phyloP scores from a whole-genome alignment of 2,329 filamentous ascomycete genomes.

The Talaromyces verruculosus region DNA sequence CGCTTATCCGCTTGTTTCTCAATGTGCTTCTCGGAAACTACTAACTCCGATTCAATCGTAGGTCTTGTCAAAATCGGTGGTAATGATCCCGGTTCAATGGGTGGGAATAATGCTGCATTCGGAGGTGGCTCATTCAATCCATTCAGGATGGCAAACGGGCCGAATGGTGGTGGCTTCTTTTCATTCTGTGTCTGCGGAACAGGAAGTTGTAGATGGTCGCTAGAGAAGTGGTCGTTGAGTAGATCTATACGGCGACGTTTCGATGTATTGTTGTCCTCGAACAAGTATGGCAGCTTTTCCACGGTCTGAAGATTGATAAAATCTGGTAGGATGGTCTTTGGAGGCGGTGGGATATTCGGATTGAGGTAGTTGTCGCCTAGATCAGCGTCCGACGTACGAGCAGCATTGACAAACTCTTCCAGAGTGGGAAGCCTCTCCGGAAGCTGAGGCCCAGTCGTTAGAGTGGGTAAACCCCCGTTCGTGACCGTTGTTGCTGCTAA shows the following conservation, averaged over 20 bases:
- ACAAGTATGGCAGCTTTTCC: slow-evolving; percentile 46
- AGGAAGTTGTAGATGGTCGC: slow-evolving; percentile 49
- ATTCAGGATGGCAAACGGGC: slow-evolving; percentile 54
- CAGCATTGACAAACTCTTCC: slow-evolving; percentile 38
- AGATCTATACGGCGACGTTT: slow-evolving; percentile 48
- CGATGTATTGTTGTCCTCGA: slow-evolving; percentile 39
- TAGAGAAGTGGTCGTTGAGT: slow-evolving; percentile 40
- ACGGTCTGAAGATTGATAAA: slow-evolving; percentile 51
- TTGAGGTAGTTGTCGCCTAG: slow-evolving; percentile 29
- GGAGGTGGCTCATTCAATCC: slow-evolving; percentile 64
- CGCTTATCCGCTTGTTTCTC: slow-evolving; percentile 31
- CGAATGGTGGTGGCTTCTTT: slow-evolving; percentile 45
- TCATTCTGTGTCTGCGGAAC: slow-evolving; percentile 50
- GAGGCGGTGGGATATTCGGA: slow-evolving; percentile 38
- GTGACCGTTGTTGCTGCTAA: background rate
- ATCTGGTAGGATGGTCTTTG: slow-evolving; percentile 45
- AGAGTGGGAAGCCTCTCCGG: slow-evolving; percentile 39
- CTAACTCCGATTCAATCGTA: slow-evolving; percentile 26
- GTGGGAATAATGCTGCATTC: slow-evolving; percentile 60
- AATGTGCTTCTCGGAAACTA: slow-evolving; percentile 22
- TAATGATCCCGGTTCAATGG: slow-evolving; percentile 55
- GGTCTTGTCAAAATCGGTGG: slow-evolving; percentile 40
- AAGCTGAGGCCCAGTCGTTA: slow-evolving; percentile 31
- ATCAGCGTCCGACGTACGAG: slow-evolving; percentile 38
- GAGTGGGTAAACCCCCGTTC: slow-evolving; percentile 26